These are phyloP conservation scores for Leptographium flavum DNA, from an alignment of 2,329 filamentous ascomycete species.

Conservation along the genomic window DNA sequence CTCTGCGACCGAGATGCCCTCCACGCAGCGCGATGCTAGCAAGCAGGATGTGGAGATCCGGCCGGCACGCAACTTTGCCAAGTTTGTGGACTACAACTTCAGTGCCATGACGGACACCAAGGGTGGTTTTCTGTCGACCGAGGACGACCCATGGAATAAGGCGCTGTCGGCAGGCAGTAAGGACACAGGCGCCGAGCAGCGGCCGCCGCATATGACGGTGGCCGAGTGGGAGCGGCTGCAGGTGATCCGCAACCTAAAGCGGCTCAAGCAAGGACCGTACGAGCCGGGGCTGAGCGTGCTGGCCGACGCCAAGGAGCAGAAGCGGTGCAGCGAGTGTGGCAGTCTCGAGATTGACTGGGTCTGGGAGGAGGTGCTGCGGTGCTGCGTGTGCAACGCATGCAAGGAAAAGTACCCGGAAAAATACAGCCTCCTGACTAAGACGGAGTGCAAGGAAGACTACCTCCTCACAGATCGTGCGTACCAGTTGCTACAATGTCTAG, in stretches of 20 bases:
- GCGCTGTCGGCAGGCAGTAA: constrained; percentile 42
- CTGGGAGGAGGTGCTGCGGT: constrained; percentile 74
- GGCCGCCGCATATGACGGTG: constrained; percentile 76
- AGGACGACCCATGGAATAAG: constrained; percentile 84
- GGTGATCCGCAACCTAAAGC: constrained; percentile 55
- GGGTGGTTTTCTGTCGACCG: constrained; percentile 79
- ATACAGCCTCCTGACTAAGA: constrained; percentile 92
- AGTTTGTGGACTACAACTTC: constrained; percentile 96
- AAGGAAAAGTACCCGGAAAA: constrained; percentile 86
- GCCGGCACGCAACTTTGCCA: constrained; percentile 76
- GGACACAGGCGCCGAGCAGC: constrained; percentile 27
- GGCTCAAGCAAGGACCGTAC: constrained; percentile 66
- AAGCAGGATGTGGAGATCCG: constrained; percentile 36
- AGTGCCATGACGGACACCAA: constrained; percentile 97
- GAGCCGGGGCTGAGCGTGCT: constrained; percentile 78
- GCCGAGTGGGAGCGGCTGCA: constrained; percentile 85
- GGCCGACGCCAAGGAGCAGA: constrained; percentile 45
- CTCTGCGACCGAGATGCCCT: constrained; percentile 33
- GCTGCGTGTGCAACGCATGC: constrained; percentile 64
- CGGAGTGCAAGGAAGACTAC: constrained; percentile 90
- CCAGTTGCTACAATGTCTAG: neutral
- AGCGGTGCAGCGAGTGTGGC: constrained; percentile 71
- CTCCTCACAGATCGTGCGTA: constrained; percentile 68
- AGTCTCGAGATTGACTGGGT: constrained; percentile 86
- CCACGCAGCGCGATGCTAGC: constrained; percentile 53